phyloP scores from a whole-genome alignment of 108 stramenopile genomes.

The Skeletonema tropicum region DNA sequence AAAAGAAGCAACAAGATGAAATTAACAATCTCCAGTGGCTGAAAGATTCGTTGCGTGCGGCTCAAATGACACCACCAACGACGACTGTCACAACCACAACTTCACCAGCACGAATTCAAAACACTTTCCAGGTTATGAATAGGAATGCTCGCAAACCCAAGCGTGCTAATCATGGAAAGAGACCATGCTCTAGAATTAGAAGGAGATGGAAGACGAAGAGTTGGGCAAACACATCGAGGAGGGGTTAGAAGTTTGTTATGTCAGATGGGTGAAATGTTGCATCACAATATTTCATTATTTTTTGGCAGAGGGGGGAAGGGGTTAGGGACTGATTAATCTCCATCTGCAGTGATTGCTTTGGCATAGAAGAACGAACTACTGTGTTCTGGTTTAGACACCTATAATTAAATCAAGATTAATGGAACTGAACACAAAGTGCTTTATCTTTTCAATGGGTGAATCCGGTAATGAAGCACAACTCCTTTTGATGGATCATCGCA shows the following conservation, averaged over 20 bases:
- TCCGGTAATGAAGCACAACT: constrained; percentile 45
- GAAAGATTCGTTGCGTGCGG: constrained; percentile 36
- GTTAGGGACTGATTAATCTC: too few species aligned
- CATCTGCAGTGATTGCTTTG: neutral
- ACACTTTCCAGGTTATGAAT: constrained; percentile 62
- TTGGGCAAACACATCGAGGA: constrained; percentile 46
- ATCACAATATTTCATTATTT: neutral
- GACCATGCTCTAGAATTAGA: constrained; percentile 66
- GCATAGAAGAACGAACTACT: neutral
- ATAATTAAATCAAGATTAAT: neutral
- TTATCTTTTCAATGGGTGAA: constrained; percentile 16
- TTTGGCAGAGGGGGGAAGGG: neutral
- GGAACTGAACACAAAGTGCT: neutral
- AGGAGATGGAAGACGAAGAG: constrained; percentile 59
- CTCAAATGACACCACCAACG: constrained; percentile 11
- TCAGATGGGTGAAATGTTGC: neutral
- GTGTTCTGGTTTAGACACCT: neutral
- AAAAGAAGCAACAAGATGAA: constrained; percentile 24
- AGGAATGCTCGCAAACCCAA: constrained; percentile 72
- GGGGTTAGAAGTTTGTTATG: constrained; percentile 13
- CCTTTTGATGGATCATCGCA: constrained; percentile 44
- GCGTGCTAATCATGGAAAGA: constrained; percentile 68
- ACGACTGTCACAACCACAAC: neutral
- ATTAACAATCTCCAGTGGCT: constrained; percentile 43
- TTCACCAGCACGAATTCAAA: constrained; percentile 7